These are phyloP conservation scores for Ceratocystis harringtonii DNA, from an alignment of 2,329 filamentous ascomycete species.

Conservation along the genomic window DNA sequence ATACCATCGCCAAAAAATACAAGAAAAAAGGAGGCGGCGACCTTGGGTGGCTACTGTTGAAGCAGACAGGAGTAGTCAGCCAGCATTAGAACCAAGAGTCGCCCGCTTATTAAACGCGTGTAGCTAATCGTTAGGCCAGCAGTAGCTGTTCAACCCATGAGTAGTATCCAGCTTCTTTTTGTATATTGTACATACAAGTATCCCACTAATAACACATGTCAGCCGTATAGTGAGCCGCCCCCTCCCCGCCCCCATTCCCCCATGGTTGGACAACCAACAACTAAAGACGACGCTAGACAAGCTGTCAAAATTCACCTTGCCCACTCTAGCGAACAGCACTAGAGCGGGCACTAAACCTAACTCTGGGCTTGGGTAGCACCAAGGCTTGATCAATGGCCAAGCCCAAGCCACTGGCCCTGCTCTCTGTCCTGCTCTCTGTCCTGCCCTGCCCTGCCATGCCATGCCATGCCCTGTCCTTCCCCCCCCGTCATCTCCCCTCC, in stretches of 20 bases:
- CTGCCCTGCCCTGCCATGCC: background rate
- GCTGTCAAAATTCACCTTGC: slow-evolving; percentile 4
- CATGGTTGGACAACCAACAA: slow-evolving; percentile 1
- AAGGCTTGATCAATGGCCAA: background rate
- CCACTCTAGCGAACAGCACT: slow-evolving; percentile 4
- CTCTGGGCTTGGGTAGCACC: slow-evolving; percentile 3
- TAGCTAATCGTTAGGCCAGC: background rate
- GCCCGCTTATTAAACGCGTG: background rate
- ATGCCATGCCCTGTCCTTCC: background rate
- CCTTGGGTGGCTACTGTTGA: too few relatives aligned
- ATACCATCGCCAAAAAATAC: background rate
- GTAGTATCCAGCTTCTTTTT: background rate
- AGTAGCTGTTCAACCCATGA: background rate
- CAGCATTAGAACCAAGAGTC: background rate
- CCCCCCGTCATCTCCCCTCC: background rate
- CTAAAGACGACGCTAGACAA: slow-evolving; percentile 3
- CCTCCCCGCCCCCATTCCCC: background rate
- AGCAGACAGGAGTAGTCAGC: too few relatives aligned
- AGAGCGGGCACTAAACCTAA: slow-evolving; percentile 7
- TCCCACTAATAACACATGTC: background rate
- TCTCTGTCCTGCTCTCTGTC: background rate
- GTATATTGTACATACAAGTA: background rate
- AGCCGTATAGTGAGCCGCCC: background rate
- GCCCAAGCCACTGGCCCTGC: background rate
- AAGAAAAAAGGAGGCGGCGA: background rate